Evolutionary conservation across 1,284 basidiomycete species (phyloP), one percentile per base, ranked within the genome.

Genomic region (Ustilago trichophora): DNA sequence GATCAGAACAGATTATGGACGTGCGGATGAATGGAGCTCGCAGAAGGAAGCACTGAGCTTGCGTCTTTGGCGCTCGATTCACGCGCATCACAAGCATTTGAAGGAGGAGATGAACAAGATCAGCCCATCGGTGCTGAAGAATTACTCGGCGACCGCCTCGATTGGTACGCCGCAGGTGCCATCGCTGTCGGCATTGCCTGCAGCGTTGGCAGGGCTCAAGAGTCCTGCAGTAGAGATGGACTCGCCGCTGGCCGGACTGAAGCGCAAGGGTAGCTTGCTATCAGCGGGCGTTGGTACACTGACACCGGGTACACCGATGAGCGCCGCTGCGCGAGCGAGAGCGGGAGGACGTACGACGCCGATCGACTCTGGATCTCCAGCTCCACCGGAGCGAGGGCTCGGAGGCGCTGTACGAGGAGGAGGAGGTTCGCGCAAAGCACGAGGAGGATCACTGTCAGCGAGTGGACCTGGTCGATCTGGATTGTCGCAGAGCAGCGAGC

Each of bases 11-110:
- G 78, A 80, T 43, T 80, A 78, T 40, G 57, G 54, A 26, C 64
- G 77, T 8, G 75, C 69, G 5, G 77, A 78, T 32, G 77, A 80
- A 29, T 75, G 72, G 64, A 68, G 68, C 19, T 46, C 49, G 10
- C 73, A 79, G 38, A 80, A 80, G 57, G 72, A 69, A 34, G 54
- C 50, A 15, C 53, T 80, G 25, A 54, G 71, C 11, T 21, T 69
- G 31, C 50, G 53, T 15, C 53, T 80, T 3, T 80, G 79, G 79
- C 59, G 73, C 15, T 31, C 47, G 25, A 51, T 77, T 9, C 62
- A 75, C 18, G 66, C 58, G 18, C 76, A 80, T 35, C 64, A 72
- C 53, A 55, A 60, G n/a, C 54, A 73, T 22, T 66, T 78, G 3
- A 44, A 60, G 19, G 59, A 71, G 3, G 75, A 78, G 43, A 60